Evolutionary conservation across 495 filamentous ascomycete species (phyloP).

Genomic region (Coniosporium apollinis): DNA sequence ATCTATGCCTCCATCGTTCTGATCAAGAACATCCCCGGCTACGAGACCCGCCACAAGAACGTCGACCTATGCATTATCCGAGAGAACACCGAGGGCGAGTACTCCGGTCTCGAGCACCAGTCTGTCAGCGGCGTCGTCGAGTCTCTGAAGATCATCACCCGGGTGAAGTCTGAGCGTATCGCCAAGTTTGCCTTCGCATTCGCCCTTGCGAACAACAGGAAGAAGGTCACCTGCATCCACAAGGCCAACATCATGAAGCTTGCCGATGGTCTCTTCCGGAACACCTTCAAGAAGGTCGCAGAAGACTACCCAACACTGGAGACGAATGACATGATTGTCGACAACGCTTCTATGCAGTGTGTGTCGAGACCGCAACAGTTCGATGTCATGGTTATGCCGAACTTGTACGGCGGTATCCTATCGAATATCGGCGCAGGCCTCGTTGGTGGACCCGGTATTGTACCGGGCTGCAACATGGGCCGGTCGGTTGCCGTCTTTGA

Average conservation of each 20-base stretch:
- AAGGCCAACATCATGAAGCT: slow-evolving; percentile 99
- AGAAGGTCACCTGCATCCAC: slow-evolving; percentile 98
- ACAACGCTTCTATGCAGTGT: slow-evolving; percentile 98
- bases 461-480: slow-evolving; percentile 98
- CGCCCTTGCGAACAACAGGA: slow-evolving; percentile 91
- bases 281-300: slow-evolving; percentile 83
- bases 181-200: slow-evolving; percentile 97
- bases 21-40: slow-evolving; percentile 98
- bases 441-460: slow-evolving; percentile 93
- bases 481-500: slow-evolving; percentile 97
- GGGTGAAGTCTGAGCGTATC: slow-evolving; percentile 95
- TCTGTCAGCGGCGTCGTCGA: slow-evolving; percentile 93
- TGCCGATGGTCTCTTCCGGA: slow-evolving; percentile 94
- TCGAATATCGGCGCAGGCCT: slow-evolving; percentile 98
- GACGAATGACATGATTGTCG: slow-evolving; percentile 97
- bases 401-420: slow-evolving; percentile 95
- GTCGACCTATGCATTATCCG: slow-evolving; percentile 98
- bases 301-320: slow-evolving; percentile 87
- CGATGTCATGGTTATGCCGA: slow-evolving; percentile 99
- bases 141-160: slow-evolving; percentile 98
- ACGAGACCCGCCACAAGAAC: slow-evolving; percentile 88
- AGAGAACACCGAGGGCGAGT: slow-evolving; percentile 99
- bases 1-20: slow-evolving; percentile 97
- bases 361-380: slow-evolving; percentile 93
- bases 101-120: slow-evolving; percentile 96